Percentiles rank a stretch among this genome's conserved stretches.
Evolutionary conservation across 495 filamentous ascomycete genomes (phyloP).

Genomic region (Trichocladium antarcticum): DNA sequence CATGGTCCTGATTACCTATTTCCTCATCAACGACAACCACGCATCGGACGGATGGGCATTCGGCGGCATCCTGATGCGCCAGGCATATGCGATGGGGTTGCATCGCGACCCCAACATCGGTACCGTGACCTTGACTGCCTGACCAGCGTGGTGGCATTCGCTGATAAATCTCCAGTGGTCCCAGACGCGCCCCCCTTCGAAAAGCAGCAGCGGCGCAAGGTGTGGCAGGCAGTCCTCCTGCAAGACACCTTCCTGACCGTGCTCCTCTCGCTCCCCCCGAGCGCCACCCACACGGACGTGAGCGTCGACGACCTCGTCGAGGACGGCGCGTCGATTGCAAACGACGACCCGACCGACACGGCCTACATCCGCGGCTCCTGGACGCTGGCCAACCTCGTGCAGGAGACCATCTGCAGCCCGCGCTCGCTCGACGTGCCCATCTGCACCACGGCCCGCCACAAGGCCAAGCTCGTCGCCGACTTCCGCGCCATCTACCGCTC

Average conservation of each 20-base stretch:
- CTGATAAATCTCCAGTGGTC: constrained; percentile 29
- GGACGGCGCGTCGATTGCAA: constrained; percentile 35
- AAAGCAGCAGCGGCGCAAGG: constrained; percentile 57
- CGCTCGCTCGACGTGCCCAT: constrained; percentile 56
- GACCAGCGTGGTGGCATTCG: no score
- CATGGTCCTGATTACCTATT: constrained; percentile 64
- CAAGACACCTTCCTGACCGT: constrained; percentile 73
- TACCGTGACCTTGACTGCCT: constrained; percentile 10
- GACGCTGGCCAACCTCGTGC: constrained; percentile 60
- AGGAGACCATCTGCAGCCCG: constrained; percentile 55
- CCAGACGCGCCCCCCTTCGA: constrained; percentile 49
- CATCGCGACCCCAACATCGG: constrained; percentile 61
- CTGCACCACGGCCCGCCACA: constrained; percentile 45
- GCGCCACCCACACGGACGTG: constrained; percentile 61
- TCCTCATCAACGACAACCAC: constrained; percentile 69
- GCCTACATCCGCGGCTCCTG: constrained; percentile 59
- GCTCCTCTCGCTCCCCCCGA: constrained; percentile 57
- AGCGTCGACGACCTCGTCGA: constrained; percentile 52
- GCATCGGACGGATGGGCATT: constrained; percentile 66
- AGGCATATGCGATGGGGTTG: constrained; percentile 65
- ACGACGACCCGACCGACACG: constrained; percentile 46
- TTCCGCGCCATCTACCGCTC: constrained; percentile 52
- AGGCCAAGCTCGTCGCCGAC: constrained; percentile 48
- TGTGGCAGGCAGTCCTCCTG: constrained; percentile 64
- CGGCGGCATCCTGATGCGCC: constrained; percentile 56